These are phyloP conservation scores for Chalciporus piperatoides DNA, from an alignment of 1,284 basidiomycete genomes.

Conservation along the genomic window DNA sequence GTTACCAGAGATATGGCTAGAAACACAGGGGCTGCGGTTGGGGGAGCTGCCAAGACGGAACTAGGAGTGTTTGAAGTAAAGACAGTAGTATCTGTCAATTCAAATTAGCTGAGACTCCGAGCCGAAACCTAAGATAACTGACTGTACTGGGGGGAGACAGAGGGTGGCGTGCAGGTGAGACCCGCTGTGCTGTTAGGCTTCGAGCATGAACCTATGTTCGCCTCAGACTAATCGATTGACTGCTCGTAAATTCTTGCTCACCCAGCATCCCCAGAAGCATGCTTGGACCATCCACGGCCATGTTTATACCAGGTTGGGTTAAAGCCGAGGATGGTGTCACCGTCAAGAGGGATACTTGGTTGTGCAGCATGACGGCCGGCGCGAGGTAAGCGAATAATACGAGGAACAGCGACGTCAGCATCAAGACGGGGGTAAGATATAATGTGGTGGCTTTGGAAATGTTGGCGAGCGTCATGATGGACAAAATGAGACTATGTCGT, in stretches of 20 bases:
- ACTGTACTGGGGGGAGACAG: constrained; percentile 65
- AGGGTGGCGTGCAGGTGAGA: constrained; percentile 54
- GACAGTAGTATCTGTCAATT: constrained; percentile 52
- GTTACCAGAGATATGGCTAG: constrained; percentile 60
- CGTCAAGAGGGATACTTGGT: constrained; percentile 59
- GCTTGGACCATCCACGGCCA: constrained; percentile 64
- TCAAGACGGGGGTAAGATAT: constrained; percentile 65
- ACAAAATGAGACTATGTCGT: not conserved
- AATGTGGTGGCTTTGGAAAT: constrained; percentile 67
- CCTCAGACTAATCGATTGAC: constrained; percentile 3
- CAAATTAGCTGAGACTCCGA: not conserved
- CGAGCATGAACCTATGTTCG: constrained; percentile 61
- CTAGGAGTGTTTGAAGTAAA: constrained; percentile 57
- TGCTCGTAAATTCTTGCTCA: constrained; percentile 28
- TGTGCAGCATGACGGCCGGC: constrained; percentile 56
- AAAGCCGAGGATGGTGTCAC: constrained; percentile 57
- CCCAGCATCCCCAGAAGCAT: constrained; percentile 65
- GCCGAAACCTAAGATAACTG: constrained; percentile 13
- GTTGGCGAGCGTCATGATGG: constrained; percentile 57
- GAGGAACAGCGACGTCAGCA: constrained; percentile 62
- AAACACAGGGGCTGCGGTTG: constrained; percentile 59
- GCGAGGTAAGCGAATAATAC: constrained; percentile 63
- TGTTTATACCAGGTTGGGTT: constrained; percentile 39
- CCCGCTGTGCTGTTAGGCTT: constrained; percentile 45
- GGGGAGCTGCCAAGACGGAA: constrained; percentile 56